These are phyloP conservation scores for Spinacia oleracea DNA, from an alignment of 179 eudicot species.

Conservation along the genomic window DNA sequence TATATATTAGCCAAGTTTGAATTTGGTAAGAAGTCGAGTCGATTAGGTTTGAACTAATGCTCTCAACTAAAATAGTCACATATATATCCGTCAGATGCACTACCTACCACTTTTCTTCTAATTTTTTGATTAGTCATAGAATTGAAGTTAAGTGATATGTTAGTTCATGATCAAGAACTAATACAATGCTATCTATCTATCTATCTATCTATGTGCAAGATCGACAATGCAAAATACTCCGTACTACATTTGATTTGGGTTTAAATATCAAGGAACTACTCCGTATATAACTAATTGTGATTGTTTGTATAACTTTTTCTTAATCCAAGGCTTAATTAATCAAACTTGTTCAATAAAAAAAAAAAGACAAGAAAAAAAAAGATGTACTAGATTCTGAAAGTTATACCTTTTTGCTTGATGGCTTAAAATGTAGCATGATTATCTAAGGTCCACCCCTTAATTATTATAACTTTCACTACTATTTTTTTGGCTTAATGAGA, in stretches of 20 bases:
- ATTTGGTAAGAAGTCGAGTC: not conserved
- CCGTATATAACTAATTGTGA: too few relatives aligned
- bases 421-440: constrained; percentile 23
- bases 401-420: constrained; percentile 17
- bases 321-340: not conserved
- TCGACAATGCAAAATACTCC: too few relatives aligned
- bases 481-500: constrained; percentile 23
- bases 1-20: not conserved
- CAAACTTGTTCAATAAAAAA: not conserved
- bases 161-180: not conserved
- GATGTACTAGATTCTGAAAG: not conserved
- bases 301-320: too few relatives aligned
- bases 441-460: constrained; percentile 41
- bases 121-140: not conserved
- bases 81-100: not conserved
- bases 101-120: not conserved
- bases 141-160: not conserved
- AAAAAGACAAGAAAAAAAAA: not conserved
- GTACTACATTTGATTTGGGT: too few relatives aligned
- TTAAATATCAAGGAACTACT: too few relatives aligned
- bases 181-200: not conserved
- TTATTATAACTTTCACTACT: constrained; percentile 22
- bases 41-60: not conserved
- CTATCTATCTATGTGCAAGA: too few relatives aligned
- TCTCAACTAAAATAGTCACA: not conserved